A percentile compares a stretch with the other conserved stretches of the same genome.
Evolutionary conservation across 2,329 filamentous ascomycete species (phyloP).

Genomic region (Trichophyton simii): DNA sequence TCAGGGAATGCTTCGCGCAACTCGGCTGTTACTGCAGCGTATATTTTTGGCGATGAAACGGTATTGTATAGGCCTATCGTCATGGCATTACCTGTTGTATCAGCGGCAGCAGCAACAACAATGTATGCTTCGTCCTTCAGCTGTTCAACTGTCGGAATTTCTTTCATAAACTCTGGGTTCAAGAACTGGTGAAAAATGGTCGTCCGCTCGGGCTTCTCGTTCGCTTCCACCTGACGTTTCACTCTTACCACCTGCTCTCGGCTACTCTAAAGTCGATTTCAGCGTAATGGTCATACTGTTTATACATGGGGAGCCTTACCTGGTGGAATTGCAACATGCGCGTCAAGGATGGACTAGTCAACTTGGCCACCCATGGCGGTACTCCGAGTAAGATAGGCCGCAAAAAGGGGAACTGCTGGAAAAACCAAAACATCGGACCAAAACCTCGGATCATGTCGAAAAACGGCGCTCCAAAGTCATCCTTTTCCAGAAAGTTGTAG

Average conservation of each 20-base stretch:
- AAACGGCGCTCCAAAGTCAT: slow-evolving; percentile 15
- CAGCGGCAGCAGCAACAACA: slow-evolving; percentile 19
- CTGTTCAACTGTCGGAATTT: slow-evolving; percentile 16
- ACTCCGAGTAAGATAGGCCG: slow-evolving; percentile 11
- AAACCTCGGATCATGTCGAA: slow-evolving; percentile 16
- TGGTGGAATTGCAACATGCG: slow-evolving; percentile 14
- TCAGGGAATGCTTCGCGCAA: slow-evolving; percentile 17
- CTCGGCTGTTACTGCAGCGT: slow-evolving; percentile 15
- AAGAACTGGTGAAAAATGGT: slow-evolving; percentile 16
- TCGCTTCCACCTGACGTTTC: slow-evolving; percentile 10
- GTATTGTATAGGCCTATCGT: slow-evolving; percentile 19
- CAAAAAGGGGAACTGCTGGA: slow-evolving; percentile 17
- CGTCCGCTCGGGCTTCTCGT: slow-evolving; percentile 12
- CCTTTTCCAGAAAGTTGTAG: slow-evolving; percentile 14
- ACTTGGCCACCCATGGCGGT: slow-evolving; percentile 15
- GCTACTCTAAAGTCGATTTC: slow-evolving; percentile 8
- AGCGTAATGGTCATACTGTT: background rate
- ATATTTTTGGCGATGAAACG: slow-evolving; percentile 15
- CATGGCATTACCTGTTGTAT: slow-evolving; percentile 20
- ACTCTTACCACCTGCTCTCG: background rate
- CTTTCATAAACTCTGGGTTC: slow-evolving; percentile 8
- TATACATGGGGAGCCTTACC: slow-evolving; percentile 3
- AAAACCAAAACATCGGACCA: slow-evolving; percentile 16
- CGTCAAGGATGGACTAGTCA: slow-evolving; percentile 10
- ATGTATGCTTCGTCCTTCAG: slow-evolving; percentile 20